Percentiles rank a stretch among this genome's conserved stretches.
These are phyloP conservation scores for Kodamaea neixiangensis DNA, from an alignment of 805 yeast genomes.

Conservation along the genomic window DNA sequence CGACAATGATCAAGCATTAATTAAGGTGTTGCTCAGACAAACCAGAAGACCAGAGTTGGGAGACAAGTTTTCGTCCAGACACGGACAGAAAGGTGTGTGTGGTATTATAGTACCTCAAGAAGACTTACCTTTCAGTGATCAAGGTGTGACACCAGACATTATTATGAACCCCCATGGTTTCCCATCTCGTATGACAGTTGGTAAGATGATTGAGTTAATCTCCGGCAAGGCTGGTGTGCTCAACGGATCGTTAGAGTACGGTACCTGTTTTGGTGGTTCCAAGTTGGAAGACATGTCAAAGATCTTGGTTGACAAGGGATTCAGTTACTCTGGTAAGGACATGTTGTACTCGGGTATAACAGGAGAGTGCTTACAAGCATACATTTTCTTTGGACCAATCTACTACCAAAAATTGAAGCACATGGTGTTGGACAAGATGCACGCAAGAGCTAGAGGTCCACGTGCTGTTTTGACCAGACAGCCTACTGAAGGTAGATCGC, in stretches of 20 bases:
- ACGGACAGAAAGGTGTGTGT: constrained; percentile 99
- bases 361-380: constrained; percentile 96
- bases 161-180: constrained; percentile 99
- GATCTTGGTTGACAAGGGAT: constrained; percentile 87
- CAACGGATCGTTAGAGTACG: constrained; percentile 88
- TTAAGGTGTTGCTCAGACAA: constrained; percentile 89
- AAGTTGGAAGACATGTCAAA: constrained; percentile 92
- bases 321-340: constrained; percentile 93
- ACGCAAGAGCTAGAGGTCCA: constrained; percentile 99
- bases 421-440: constrained; percentile 99
- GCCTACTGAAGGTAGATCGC: constrained; percentile 97
- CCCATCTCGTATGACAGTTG: constrained; percentile 99
- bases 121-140: constrained; percentile 92
- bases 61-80: constrained; percentile 95
- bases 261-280: constrained; percentile 99
- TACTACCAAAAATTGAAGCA: constrained; percentile 98
- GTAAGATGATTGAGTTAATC: constrained; percentile 94
- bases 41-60: constrained; percentile 98
- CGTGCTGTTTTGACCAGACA: constrained; percentile 97
- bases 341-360: constrained; percentile 97
- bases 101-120: constrained; percentile 97
- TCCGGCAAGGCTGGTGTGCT: constrained; percentile 98
- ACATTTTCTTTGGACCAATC: constrained; percentile 97
- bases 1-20: constrained; percentile 91
- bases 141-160: constrained; percentile 91